Evolutionary conservation across 1,139 yeast species (phyloP).

Genomic region (Ogataea hybrid): DNA sequence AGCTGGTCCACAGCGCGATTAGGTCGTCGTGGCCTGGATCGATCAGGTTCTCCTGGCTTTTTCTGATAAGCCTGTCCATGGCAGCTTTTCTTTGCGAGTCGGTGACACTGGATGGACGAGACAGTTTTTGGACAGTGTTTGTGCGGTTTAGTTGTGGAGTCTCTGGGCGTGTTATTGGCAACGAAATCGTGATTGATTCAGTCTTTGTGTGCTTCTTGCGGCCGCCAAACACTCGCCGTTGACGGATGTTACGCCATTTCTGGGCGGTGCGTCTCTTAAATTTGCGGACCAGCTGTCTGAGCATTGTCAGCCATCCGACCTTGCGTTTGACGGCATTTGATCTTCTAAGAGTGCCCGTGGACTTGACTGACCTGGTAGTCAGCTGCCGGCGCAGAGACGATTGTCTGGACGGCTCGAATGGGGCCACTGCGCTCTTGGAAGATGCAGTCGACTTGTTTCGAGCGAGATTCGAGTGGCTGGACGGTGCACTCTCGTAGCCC

Average conservation of each 20-base stretch:
- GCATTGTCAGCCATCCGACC: slow-evolving; percentile 24
- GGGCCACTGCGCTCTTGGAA: slow-evolving; percentile 2
- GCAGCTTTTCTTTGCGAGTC: not conserved
- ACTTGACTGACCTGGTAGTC: not conserved
- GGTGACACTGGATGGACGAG: not conserved
- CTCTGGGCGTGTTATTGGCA: not conserved
- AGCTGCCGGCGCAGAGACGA: slow-evolving; percentile 6
- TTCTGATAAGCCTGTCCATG: slow-evolving; percentile 3
- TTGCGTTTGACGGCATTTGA: slow-evolving; percentile 31
- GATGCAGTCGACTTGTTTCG: not conserved
- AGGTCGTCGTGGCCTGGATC: slow-evolving; percentile 10
- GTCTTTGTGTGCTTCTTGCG: not conserved
- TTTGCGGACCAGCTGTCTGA: slow-evolving; percentile 14
- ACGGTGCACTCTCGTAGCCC: slow-evolving; percentile 2
- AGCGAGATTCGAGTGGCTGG: not conserved
- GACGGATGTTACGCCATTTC: slow-evolving; percentile 16
- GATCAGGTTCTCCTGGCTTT: slow-evolving; percentile 4
- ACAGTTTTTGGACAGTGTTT: not conserved
- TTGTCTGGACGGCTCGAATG: slow-evolving; percentile 1
- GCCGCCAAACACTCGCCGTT: slow-evolving; percentile 3
- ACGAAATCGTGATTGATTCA: not conserved
- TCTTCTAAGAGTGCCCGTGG: slow-evolving; percentile 19
- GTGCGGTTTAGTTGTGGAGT: not conserved
- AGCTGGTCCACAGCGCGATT: slow-evolving; percentile 29
- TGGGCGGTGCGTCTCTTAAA: slow-evolving; percentile 12